Evolutionary conservation across 805 yeast genomes (phyloP).

Genomic region (Teunomyces atbi): DNA sequence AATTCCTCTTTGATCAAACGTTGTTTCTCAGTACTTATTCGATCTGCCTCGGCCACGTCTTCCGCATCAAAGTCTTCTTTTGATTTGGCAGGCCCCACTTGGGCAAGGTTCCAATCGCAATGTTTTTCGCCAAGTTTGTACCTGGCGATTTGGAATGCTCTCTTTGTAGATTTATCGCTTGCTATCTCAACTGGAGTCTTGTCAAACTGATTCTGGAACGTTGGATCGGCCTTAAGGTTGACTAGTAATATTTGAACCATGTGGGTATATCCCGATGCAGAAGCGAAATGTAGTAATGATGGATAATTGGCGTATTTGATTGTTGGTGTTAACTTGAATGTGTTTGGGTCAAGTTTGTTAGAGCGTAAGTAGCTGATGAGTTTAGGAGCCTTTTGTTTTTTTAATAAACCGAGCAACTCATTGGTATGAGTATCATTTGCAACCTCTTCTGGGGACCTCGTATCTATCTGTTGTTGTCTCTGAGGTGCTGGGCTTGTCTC

Average conservation of each 20-base stretch:
- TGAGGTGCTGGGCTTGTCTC: slow-evolving; percentile 4
- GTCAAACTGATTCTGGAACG: slow-evolving; percentile 48
- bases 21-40: slow-evolving; percentile 39
- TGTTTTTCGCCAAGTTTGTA: slow-evolving; percentile 61
- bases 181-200: slow-evolving; percentile 72
- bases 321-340: slow-evolving; percentile 53
- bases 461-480: slow-evolving; percentile 11
- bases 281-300: slow-evolving; percentile 75
- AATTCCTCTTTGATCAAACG: slow-evolving; percentile 43
- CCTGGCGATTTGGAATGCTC: slow-evolving; percentile 69
- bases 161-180: slow-evolving; percentile 42
- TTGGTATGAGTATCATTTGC: slow-evolving; percentile 49
- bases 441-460: slow-evolving; percentile 24
- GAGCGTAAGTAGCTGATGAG: slow-evolving; percentile 60
- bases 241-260: slow-evolving; percentile 64
- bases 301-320: slow-evolving; percentile 56
- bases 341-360: slow-evolving; percentile 51
- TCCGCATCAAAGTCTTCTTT: slow-evolving; percentile 54
- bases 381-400: slow-evolving; percentile 75
- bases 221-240: slow-evolving; percentile 70
- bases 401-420: slow-evolving; percentile 59
- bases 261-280: slow-evolving; percentile 63
- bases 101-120: slow-evolving; percentile 69
- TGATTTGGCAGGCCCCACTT: slow-evolving; percentile 59
- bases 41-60: slow-evolving; percentile 33